phyloP scores from a whole-genome alignment of 192 early-diverging fungal species.

The Gamsiella multidivaricata region DNA sequence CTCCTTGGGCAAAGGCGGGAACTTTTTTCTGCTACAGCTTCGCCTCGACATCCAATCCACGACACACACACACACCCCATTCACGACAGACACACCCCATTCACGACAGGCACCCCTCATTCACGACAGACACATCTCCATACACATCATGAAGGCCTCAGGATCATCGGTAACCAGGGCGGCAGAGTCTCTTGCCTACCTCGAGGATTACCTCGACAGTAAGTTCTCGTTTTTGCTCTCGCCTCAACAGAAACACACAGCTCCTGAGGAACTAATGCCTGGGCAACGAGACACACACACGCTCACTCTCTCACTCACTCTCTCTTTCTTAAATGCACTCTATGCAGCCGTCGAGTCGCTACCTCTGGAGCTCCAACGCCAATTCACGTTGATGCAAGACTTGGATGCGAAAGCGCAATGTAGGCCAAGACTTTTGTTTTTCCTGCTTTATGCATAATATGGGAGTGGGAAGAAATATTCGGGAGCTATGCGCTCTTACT shows the following conservation, averaged over 20 bases:
- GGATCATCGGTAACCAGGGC: constrained; percentile 43
- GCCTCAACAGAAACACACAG: too few relatives aligned
- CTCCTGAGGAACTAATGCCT: too few relatives aligned
- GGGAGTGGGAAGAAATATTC: neutral
- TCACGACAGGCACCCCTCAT: too few relatives aligned
- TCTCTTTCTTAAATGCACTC: neutral
- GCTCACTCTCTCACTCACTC: too few relatives aligned
- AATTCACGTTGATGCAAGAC: constrained; percentile 95
- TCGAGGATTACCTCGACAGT: constrained; percentile 96
- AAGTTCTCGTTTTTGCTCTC: constrained; percentile 29
- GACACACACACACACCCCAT: neutral
- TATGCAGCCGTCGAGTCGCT: constrained; percentile 76
- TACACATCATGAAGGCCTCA: constrained; percentile 36
- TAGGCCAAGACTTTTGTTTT: constrained; percentile 24
- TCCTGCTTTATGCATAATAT: neutral
- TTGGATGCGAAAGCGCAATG: constrained; percentile 83
- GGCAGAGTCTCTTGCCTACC: constrained; percentile 67
- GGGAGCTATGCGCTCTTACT: neutral
- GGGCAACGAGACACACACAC: too few relatives aligned
- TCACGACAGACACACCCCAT: constrained; percentile 2
- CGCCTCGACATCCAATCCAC: neutral
- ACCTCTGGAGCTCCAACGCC: constrained; percentile 82
- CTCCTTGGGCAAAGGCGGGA: too few relatives aligned
- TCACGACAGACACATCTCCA: neutral
- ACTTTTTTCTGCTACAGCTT: neutral